These are phyloP conservation scores for Crithidia brevicula DNA, from an alignment of 208 protist genomes.

Conservation along the genomic window DNA sequence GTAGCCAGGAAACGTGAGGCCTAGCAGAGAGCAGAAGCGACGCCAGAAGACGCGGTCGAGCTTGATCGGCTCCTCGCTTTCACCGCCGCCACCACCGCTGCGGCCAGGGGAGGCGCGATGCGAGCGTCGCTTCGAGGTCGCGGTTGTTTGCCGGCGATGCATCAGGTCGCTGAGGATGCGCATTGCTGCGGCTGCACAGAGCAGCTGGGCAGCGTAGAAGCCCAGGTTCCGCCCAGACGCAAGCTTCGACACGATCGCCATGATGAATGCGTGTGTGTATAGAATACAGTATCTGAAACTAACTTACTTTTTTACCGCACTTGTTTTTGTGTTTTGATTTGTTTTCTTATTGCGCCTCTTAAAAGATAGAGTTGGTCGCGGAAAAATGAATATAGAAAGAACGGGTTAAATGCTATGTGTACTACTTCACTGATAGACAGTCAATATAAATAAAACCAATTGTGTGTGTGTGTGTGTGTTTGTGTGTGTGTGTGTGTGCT, in stretches of 20 bases:
- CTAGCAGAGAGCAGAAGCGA: slow-evolving; percentile 58
- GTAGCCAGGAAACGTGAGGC: slow-evolving; percentile 64
- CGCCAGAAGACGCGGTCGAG: slow-evolving; percentile 60
- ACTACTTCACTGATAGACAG: too few species aligned
- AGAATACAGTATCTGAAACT: too few species aligned
- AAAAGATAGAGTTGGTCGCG: background rate
- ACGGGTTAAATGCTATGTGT: too few species aligned
- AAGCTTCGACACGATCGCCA: slow-evolving; percentile 38
- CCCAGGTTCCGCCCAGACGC: slow-evolving; percentile 26
- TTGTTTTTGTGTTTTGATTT: too few species aligned
- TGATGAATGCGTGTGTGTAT: background rate
- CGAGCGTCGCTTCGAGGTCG: slow-evolving; percentile 17
- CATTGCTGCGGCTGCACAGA: slow-evolving; percentile 31
- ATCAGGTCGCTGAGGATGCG: slow-evolving; percentile 24
- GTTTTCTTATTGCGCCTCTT: too few species aligned
- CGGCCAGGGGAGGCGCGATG: slow-evolving; percentile 7
- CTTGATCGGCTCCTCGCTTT: slow-evolving; percentile 22
- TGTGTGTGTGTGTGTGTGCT: too few species aligned
- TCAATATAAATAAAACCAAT: too few species aligned
- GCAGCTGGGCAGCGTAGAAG: slow-evolving; percentile 36
- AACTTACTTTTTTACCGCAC: too few species aligned
- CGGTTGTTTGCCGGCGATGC: slow-evolving; percentile 11
- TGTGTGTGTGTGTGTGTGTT: too few species aligned
- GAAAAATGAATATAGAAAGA: too few species aligned
- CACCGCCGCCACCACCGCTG: background rate